phyloP scores from a whole-genome alignment of 1,139 yeast species.

The Yamadazyma conglobata region DNA sequence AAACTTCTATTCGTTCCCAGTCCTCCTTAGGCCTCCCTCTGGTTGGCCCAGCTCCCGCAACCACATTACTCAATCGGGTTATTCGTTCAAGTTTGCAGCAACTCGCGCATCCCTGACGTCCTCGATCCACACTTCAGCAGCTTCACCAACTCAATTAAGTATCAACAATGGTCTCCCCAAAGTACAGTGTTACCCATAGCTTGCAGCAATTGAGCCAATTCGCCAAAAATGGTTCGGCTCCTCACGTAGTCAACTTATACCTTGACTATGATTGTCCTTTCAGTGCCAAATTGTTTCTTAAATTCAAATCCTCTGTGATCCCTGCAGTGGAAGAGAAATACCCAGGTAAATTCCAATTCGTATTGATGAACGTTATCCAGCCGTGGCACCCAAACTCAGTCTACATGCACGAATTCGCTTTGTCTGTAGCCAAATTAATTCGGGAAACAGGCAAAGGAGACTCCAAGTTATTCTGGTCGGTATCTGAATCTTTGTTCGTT shows the following conservation, averaged over 20 bases:
- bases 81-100: too few relatives aligned
- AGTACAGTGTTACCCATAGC: conserved; percentile 38
- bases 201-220: conserved; percentile 21
- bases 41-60: too few relatives aligned
- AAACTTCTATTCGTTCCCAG: too few relatives aligned
- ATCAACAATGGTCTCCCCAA: conserved; percentile 30
- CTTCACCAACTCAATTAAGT: too few relatives aligned
- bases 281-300: conserved; percentile 60
- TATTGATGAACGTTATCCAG: conserved; percentile 67
- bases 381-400: conserved; percentile 85
- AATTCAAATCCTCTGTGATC: conserved; percentile 49
- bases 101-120: too few relatives aligned
- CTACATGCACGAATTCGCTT: conserved; percentile 65
- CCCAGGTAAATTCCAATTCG: conserved; percentile 54
- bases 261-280: conserved; percentile 81
- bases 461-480: conserved; percentile 55
- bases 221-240: conserved; percentile 15
- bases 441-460: conserved; percentile 34
- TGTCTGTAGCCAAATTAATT: conserved; percentile 61
- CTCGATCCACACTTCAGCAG: too few relatives aligned
- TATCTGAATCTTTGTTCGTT: conserved; percentile 52
- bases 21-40: too few relatives aligned
- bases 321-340: conserved; percentile 48
- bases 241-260: conserved; percentile 49
- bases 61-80: too few relatives aligned